Base-by-base conservation (phyloP, 176 grass and related monocot genomes). In the Aechmea fasciata region DNA sequence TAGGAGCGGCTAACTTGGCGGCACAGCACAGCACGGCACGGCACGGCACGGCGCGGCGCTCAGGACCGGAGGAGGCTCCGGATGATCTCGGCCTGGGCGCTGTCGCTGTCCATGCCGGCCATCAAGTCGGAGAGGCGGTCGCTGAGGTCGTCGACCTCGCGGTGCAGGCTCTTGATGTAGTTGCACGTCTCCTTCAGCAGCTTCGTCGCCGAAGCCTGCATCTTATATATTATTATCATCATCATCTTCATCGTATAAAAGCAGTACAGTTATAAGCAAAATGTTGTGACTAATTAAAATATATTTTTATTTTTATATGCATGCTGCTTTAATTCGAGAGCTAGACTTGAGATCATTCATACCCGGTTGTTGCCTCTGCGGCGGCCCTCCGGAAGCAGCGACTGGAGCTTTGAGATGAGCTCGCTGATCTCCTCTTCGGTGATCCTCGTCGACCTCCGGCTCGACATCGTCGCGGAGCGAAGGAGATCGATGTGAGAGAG, bases 161-260 rank as follows among this genome's bases (percentile, higher is more conserved):
- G 84, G 76, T 96, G 87, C 41, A 96, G 87, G 77, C 85, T 96
- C 75, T 96, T 90, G 84, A 96, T 96, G 84, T 96, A 96, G 91
- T 52, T 96, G 73, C 91, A 96, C 0, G 91, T 96, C 76, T 96
- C 91, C 82, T 90, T 96, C 1, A 96, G 84, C 69, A 96, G 71
- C 84, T 96, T 96, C 71, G 85, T 75, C 55, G 91, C 89, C 17
- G 91, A 96, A 11, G 91, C 65, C 91, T 96, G 81, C 74, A 2
- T 26, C 22, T 23, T 23, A 23, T 23, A n/a, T 23, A 23, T 23
- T 23, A 23, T 23, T 1, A 23, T 23, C 22, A 23, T 23, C 22
- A 23, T 23, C 22, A 23, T 23, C 22, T 0, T 23, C 22, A 23
- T 23, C 0, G 1, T 23, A 23, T 23, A 23, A 23, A 26, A 26